Evolutionary conservation across 139 green algal genomes (phyloP).

Genomic region (Chlamydomonas applanata): DNA sequence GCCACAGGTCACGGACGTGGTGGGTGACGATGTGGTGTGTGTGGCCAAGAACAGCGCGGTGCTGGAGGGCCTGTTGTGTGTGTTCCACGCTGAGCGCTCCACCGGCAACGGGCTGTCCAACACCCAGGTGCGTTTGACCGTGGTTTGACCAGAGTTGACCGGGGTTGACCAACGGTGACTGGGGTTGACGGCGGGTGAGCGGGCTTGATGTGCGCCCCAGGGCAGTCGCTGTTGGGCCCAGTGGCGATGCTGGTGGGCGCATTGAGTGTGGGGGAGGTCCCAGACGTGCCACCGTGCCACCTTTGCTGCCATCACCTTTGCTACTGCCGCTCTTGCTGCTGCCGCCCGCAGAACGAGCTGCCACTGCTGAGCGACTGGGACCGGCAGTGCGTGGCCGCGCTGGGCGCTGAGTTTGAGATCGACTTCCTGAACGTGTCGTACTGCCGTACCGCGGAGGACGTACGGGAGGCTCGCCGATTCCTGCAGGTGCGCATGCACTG

Average conservation of each 20-base stretch:
- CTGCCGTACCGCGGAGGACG: slow-evolving; percentile 66
- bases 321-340: too few relatives aligned
- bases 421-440: slow-evolving; percentile 85
- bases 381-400: slow-evolving; percentile 52
- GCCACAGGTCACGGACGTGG: slow-evolving; percentile 16
- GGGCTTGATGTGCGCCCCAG: too few relatives aligned
- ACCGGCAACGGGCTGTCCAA: slow-evolving; percentile 58
- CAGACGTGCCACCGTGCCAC: too few relatives aligned
- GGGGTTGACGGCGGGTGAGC: too few relatives aligned
- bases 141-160: too few relatives aligned
- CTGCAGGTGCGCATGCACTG: background rate
- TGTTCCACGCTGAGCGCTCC: slow-evolving; percentile 85
- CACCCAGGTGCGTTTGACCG: slow-evolving; percentile 20
- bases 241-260: too few relatives aligned
- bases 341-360: slow-evolving; percentile 72
- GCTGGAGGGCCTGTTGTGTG: slow-evolving; percentile 86
- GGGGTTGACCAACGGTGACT: background rate
- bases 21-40: background rate
- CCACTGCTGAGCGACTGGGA: slow-evolving; percentile 75
- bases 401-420: slow-evolving; percentile 59
- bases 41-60: slow-evolving; percentile 64
- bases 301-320: too few relatives aligned
- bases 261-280: too few relatives aligned
- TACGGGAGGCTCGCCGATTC: slow-evolving; percentile 60
- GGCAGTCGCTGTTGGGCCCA: too few relatives aligned